A percentile compares a stretch with the other conserved stretches of the same genome.
Evolutionary conservation across 228 moss, liverwort and hornwort genomes (phyloP).

Genomic region (Sphagnum fallax): DNA sequence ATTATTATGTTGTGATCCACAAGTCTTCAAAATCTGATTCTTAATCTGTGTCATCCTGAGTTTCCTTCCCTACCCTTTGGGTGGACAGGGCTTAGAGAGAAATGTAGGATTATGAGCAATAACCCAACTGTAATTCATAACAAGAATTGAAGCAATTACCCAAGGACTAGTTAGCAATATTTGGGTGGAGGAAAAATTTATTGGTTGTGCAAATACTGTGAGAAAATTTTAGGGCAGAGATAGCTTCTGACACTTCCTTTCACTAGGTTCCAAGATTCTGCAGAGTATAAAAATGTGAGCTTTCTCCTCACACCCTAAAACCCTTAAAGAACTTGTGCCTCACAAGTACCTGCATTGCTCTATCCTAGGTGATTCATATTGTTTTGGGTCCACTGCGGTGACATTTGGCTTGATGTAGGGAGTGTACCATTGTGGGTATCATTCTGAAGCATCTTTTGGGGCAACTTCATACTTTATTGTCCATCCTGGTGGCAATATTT

Average conservation of each 20-base stretch:
- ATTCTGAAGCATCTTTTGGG: constrained; percentile 56
- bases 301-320: no score
- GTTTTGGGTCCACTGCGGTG: background rate
- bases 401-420: constrained; percentile 19
- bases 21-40: background rate
- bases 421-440: constrained; percentile 79
- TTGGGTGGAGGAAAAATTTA: no score
- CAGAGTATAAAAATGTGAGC: background rate
- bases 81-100: background rate
- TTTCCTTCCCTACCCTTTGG: background rate
- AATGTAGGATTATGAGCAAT: no score
- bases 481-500: constrained; percentile 68
- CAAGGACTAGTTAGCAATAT: no score
- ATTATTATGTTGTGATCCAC: no score
- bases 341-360: background rate
- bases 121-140: no score
- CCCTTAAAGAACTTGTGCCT: background rate
- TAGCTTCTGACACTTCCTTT: background rate
- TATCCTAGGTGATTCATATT: background rate
- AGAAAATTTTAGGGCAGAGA: no score
- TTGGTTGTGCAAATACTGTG: no score
- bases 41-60: background rate
- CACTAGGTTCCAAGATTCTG: background rate
- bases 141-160: no score
- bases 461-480: constrained; percentile 69